A percentile compares a stretch with the other conserved stretches of the same genome.
Evolutionary conservation across 306 rosid genomes (phyloP).

Genomic region (Cicer yamashitae): DNA sequence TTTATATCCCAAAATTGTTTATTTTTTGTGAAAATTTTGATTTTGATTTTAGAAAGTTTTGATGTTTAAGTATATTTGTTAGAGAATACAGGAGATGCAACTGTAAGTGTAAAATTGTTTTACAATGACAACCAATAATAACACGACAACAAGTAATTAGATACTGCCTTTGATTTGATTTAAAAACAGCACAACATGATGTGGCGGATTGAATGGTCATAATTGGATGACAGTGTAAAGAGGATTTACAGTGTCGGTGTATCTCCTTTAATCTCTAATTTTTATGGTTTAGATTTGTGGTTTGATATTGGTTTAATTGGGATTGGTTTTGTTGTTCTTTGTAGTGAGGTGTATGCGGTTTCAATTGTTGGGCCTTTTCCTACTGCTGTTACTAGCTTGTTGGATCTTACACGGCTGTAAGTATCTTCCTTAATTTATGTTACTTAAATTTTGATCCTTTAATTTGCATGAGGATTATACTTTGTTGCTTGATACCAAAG

Average conservation of each 20-base stretch:
- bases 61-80: conserved; percentile 11
- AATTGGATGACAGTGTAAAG: too few relatives aligned
- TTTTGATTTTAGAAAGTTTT: not conserved
- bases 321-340: conserved; percentile 36
- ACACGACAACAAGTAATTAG: too few relatives aligned
- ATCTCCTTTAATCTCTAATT: not conserved
- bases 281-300: not conserved
- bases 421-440: conserved; percentile 32
- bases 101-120: too few relatives aligned
- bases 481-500: not conserved
- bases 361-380: conserved; percentile 99
- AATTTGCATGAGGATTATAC: not conserved
- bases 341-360: conserved; percentile 97
- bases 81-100: too few relatives aligned
- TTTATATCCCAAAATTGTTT: not conserved
- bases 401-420: conserved; percentile 98
- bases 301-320: conserved; percentile 34
- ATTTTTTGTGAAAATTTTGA: not conserved
- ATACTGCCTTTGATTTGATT: too few relatives aligned
- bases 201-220: too few relatives aligned
- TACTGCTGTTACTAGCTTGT: conserved; percentile 92
- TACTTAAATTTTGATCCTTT: not conserved
- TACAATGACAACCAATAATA: too few relatives aligned
- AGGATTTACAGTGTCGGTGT: too few relatives aligned
- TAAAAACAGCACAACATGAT: too few relatives aligned